Percentiles rank a stretch among this genome's conserved stretches.
Evolutionary conservation across 2,329 filamentous ascomycete species (phyloP).

Genomic region (Sarocladiaceae sp.): DNA sequence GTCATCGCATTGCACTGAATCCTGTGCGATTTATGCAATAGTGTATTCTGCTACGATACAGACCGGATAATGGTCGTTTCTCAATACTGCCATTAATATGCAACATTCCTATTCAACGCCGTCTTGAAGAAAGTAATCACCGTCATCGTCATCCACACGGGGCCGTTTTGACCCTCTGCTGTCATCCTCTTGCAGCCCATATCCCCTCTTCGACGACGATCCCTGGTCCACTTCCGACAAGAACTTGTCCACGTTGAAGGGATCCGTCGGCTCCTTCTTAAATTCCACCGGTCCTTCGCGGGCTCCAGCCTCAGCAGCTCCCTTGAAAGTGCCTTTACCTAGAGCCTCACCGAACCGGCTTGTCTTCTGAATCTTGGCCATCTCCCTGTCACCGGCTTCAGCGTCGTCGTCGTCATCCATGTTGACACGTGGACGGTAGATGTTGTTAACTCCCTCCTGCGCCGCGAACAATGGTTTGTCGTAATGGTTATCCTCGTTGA

Average conservation of each 20-base stretch:
- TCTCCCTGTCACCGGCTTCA: constrained; percentile 73
- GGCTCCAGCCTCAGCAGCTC: constrained; percentile 75
- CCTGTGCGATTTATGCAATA: too few species aligned
- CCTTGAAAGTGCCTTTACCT: constrained; percentile 88
- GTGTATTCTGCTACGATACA: not conserved
- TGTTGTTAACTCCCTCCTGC: constrained; percentile 89
- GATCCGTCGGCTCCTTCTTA: constrained; percentile 80
- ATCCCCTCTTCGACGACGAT: constrained; percentile 64
- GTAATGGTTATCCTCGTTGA: constrained; percentile 97
- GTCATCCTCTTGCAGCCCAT: constrained; percentile 67
- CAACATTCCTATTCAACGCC: not conserved
- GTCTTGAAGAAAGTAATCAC: not conserved
- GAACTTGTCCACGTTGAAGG: constrained; percentile 93
- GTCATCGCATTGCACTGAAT: too few species aligned
- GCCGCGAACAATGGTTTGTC: constrained; percentile 96
- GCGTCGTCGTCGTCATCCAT: constrained; percentile 76
- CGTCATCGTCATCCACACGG: constrained; percentile 65
- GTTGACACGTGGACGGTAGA: constrained; percentile 78
- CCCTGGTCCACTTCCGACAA: constrained; percentile 72
- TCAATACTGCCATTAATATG: not conserved
- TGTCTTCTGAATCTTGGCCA: constrained; percentile 82
- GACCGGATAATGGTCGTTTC: not conserved
- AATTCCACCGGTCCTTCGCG: constrained; percentile 94
- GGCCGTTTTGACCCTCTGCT: constrained; percentile 62
- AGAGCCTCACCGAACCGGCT: constrained; percentile 82